Base-by-base conservation (phyloP, 768 basidiomycete species). In the Hypholoma sublateritium region DNA sequence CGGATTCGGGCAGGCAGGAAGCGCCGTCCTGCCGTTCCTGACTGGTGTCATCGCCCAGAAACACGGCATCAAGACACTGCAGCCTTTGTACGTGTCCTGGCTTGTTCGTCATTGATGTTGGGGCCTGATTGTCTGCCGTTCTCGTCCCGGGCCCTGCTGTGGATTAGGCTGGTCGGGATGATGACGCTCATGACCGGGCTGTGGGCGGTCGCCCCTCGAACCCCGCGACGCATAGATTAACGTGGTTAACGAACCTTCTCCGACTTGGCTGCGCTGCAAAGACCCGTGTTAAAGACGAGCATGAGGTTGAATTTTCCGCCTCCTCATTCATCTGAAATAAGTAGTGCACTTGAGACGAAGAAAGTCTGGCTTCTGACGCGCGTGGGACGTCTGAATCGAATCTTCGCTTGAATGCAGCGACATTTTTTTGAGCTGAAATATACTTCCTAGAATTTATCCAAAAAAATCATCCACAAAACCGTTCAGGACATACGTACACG, bases 1-100 rank as follows among this genome's bases (percentile, higher is more conserved):
- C 5, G 83, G 82, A 4, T 79, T 84, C 32, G 89, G 90, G 0
- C 85, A 87, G 65, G 83, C 87, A 2, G 90, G 90, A 16, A 84
- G 84, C 41, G 89, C 89, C 0, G 59, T 88, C 6, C 64, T 91
- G 4, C 89, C 91, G 0, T 90, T 92, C 62, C 77, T 90, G 58
- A 87, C 87, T 0, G 89, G 89, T 22, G 79, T 83, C 1, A 78
- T 92, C 21, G 81, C 89, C 5, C 77, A 77, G 22, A 83, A 77
- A 56, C 80, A 83, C 37, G 89, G 81, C 0, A 87, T 89, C 42
- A 72, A 75, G 55, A 80, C 77, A 59, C 66, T 88, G 55, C 85
- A 87, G 61, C 86, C 87, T 6, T 67, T 87, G 86, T 87, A 60
- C 64, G 84, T 73, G 12, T 28, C 21, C 25, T 9, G 12, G 47